phyloP scores from a whole-genome alignment of 148 eudicot species.

The Salicornia ramosissima region DNA sequence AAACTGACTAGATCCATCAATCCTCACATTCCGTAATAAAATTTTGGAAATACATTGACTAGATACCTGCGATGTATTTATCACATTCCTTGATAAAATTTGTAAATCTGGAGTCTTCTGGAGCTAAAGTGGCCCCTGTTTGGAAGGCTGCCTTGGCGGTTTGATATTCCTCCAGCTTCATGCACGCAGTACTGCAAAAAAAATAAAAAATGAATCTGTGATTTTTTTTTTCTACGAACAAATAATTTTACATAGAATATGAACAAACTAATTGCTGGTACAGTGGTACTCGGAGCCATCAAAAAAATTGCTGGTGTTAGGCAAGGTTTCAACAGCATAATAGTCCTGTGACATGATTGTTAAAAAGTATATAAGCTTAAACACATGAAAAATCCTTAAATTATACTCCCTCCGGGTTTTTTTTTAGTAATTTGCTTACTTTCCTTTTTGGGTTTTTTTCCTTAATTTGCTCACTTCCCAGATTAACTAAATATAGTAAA shows the following conservation, averaged over 20 bases:
- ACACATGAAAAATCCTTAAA: no score
- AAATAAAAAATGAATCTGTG: neutral
- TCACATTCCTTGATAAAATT: constrained; percentile 80
- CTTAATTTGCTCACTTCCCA: no score
- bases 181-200: constrained; percentile 56
- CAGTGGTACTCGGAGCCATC: no score
- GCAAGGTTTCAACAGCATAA: neutral
- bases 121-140: constrained; percentile 69
- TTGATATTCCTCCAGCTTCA: constrained; percentile 91
- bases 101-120: constrained; percentile 66
- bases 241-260: neutral
- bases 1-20: no score
- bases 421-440: no score
- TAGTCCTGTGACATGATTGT: no score
- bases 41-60: neutral
- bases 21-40: no score
- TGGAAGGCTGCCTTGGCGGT: constrained; percentile 84
- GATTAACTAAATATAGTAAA: no score
- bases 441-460: no score
- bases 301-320: neutral
- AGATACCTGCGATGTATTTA: constrained; percentile 73
- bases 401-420: no score
- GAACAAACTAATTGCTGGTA: no score
- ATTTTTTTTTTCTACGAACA: neutral
- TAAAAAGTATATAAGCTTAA: no score